Conservation (phyloP, 495 filamentous ascomycete genomes). For the Lindgomyces ingoldianus region DNA sequence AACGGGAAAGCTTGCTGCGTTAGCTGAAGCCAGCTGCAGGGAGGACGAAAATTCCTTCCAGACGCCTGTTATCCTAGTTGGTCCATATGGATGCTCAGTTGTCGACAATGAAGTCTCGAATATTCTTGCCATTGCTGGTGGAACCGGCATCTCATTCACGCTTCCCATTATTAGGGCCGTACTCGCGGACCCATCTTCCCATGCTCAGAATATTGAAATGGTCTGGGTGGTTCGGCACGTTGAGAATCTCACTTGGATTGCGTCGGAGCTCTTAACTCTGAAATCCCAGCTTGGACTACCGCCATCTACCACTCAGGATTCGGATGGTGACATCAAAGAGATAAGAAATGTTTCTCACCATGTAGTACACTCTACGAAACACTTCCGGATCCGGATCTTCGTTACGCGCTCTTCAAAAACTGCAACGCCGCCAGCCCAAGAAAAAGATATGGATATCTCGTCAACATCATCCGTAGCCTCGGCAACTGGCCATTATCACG, state of each 20-base stretch:
- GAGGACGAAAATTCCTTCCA: too few relatives aligned
- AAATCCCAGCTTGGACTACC: slow-evolving; percentile 44
- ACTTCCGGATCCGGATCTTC: slow-evolving; percentile 55
- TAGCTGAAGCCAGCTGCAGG: slow-evolving; percentile 32
- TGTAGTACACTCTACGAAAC: neutral
- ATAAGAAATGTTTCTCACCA: neutral
- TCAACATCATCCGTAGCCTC: neutral
- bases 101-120: slow-evolving; percentile 63
- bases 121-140: slow-evolving; percentile 62
- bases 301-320: neutral
- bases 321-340: neutral
- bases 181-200: slow-evolving; percentile 43
- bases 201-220: slow-evolving; percentile 51
- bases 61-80: neutral
- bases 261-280: slow-evolving; percentile 52
- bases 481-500: neutral
- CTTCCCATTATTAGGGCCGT: slow-evolving; percentile 56
- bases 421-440: neutral
- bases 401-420: slow-evolving; percentile 54
- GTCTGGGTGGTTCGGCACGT: slow-evolving; percentile 61
- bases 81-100: slow-evolving; percentile 44
- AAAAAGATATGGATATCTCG: slow-evolving; percentile 14
- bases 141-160: slow-evolving; percentile 65
- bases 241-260: slow-evolving; percentile 60
- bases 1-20: slow-evolving; percentile 55